These are phyloP conservation scores for Colletotrichum nymphaeae DNA, from an alignment of 2,329 filamentous ascomycete genomes.

Conservation along the genomic window DNA sequence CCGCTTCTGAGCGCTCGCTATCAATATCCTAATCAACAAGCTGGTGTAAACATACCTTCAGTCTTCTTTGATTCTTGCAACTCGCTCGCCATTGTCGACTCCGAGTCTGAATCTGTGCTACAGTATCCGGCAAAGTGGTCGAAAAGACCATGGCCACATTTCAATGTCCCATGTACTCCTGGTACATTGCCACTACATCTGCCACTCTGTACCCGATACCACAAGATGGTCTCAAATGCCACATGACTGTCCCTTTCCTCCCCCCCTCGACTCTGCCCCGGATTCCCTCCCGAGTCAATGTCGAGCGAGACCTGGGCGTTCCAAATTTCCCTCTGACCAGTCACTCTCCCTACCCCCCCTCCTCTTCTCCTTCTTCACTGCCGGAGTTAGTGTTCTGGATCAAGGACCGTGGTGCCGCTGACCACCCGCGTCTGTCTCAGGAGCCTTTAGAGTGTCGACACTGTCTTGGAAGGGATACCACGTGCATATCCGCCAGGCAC, in stretches of 20 bases:
- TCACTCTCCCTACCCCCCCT: background rate
- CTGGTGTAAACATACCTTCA: background rate
- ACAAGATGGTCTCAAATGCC: background rate
- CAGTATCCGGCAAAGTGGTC: background rate
- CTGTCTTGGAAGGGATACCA: background rate
- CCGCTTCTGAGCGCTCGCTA: too few relatives aligned
- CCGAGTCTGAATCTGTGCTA: background rate
- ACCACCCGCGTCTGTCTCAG: background rate
- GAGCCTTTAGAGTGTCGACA: background rate
- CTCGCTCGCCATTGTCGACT: background rate
- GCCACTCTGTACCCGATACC: background rate
- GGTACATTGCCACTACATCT: background rate
- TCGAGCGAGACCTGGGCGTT: background rate
- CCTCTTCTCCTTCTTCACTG: background rate
- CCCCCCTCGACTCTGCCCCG: background rate
- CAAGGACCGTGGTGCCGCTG: background rate
- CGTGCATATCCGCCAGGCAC: background rate
- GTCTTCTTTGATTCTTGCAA: background rate
- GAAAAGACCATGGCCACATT: background rate
- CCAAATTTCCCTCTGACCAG: background rate
- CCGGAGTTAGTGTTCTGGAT: background rate
- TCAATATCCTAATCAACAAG: background rate
- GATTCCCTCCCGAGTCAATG: background rate
- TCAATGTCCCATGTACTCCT: background rate
- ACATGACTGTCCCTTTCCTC: background rate